These are phyloP conservation scores for Candida michaelii DNA, from an alignment of 805 yeast genomes.

Conservation along the genomic window DNA sequence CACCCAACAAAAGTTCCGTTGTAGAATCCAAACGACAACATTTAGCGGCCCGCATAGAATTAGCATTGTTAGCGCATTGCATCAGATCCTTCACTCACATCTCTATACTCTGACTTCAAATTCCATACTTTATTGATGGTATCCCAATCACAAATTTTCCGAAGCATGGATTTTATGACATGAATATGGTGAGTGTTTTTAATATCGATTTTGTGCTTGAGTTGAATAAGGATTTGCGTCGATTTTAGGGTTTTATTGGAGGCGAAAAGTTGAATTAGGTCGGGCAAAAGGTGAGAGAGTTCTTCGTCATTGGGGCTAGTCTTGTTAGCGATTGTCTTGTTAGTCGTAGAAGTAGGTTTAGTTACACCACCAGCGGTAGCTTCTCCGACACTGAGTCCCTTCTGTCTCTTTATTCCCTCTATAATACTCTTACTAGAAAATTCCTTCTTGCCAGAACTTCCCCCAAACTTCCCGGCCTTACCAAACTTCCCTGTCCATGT, in stretches of 20 bases:
- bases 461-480: constrained; percentile 57
- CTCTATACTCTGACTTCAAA: background rate
- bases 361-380: no score
- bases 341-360: no score
- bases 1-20: background rate
- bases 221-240: constrained; percentile 10
- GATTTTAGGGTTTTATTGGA: constrained; percentile 4
- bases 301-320: background rate
- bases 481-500: constrained; percentile 98
- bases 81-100: constrained; percentile 6
- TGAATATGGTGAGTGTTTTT: constrained; percentile 52
- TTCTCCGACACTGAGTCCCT: background rate
- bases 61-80: constrained; percentile 3
- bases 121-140: constrained; percentile 59
- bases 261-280: constrained; percentile 2
- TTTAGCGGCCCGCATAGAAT: constrained; percentile 1
- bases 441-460: constrained; percentile 21
- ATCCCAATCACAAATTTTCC: constrained; percentile 69
- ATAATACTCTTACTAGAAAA: constrained; percentile 37
- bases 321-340: no score
- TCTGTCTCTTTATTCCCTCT: constrained; percentile 22
- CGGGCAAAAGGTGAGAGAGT: constrained; percentile 6
- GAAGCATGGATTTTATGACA: constrained; percentile 64
- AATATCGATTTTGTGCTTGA: constrained; percentile 17
- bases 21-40: background rate